Evolutionary conservation across 176 grass and related monocot genomes (phyloP), one percentile per base, ranked within the genome.

Genomic region (Themeda triandra): DNA sequence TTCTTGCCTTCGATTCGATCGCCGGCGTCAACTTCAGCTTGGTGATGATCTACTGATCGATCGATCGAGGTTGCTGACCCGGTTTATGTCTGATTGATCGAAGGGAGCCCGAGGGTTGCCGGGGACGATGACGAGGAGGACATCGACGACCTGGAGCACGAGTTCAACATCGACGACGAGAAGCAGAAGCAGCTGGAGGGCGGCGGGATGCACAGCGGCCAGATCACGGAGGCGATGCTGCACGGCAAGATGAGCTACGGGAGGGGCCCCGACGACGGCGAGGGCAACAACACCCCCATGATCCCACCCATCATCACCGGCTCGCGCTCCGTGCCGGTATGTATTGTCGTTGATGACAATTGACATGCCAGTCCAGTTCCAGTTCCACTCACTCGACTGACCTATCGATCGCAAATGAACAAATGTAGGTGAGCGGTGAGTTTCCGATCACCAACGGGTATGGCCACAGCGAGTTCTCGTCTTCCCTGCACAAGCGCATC

Each of bases 51-150:
- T 6, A 40, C 4, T 8, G 39, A 40, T 40, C 9, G 40, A 41
- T 2, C 40, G 40, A 41, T 11, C 40, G 40, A 41, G 9, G 1
- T 41, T 41, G 9, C 40, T 41, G 40, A 41, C 32, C 32, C 4
- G 32, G 32, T 33, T 33, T 33, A 33, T 4, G 32, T 11, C 42
- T 36, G 7, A 1, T 24, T 1, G 5, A 58, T 10, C 14, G 6
- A 67, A 94, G 92, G 94, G 87, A 97, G 94, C 86, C 92, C 90
- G 17, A 72, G 94, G 77, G 94, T 97, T 62, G 67, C 69, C 24
- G 94, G 94, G 21, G 94, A 97, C 35, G 94, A 97, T 0, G 94
- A 97, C 37, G 94, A 97, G 88, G 94, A 97, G 85, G 94, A 92
- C 71, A 90, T 97, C 63, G 94, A 97, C 49, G 94, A 97, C 80